Evolutionary conservation across 495 filamentous ascomycete genomes (phyloP), one percentile per base, ranked within the genome.

Genomic region (Cairneyella variabilis): DNA sequence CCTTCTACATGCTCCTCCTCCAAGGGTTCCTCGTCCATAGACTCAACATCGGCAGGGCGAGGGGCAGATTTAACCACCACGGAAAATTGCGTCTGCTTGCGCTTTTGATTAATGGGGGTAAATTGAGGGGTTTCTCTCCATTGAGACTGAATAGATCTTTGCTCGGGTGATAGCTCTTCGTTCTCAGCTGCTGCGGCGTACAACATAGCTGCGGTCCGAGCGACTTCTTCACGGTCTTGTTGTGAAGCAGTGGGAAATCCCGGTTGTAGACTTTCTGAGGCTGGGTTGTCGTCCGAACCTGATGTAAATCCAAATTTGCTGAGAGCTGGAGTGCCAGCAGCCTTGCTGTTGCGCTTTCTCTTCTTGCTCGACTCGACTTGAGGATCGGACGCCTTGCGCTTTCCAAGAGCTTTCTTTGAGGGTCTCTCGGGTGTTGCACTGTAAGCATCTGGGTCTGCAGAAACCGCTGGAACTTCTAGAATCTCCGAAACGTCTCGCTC

Each of bases 341-440:
- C 26, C 11, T 44, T 53, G n/a, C 52, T 26, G 12, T 18, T 50
- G 8, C 41, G 20, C 20, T 51, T 58, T 21, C 28, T 21, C 26
- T 56, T 59, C 22, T 53, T 58, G 12, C 22, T 49, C 9, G 59
- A n/a, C 18, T 46, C 40, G 16, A 20, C 23, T 25, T 3, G 17
- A 3, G 38, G 14, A n/a, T 49, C 37, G 3, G 45, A 45, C 28
- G 59, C 59, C 22, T 62, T 62, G 12, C 59, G 36, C 32, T 62
- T 62, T 3, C 59, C 56, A 3, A 58, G 39, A 12, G 59, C 47
- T 32, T 59, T 58, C 32, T 53, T 44, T 8, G 59, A 62, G 11
- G 59, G 51, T 14, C 22, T 25, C 7, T 39, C 44, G 11, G 55
- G 51, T 34, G 39, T 22, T 18, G 16, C 46, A 1, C 21, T 9